Conservation (phyloP, 345 rosid species). For the Psidium guajava region DNA sequence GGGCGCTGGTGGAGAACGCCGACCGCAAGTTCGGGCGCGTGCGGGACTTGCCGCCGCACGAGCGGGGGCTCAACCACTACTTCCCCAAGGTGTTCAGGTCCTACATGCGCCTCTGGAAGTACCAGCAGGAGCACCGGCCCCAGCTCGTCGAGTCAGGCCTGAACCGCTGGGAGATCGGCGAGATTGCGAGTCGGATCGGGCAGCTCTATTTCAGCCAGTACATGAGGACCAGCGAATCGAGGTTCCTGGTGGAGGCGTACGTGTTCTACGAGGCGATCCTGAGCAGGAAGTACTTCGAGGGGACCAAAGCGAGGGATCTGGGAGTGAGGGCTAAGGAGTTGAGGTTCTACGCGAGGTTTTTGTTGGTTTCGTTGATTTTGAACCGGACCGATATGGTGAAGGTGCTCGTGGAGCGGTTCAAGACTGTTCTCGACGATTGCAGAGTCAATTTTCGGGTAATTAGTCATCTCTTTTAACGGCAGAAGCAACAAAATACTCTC, state of each 20-base stretch:
- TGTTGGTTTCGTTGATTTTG: constrained; percentile 70
- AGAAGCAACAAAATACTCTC: background rate
- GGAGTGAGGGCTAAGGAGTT: constrained; percentile 77
- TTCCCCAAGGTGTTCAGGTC: constrained; percentile 89
- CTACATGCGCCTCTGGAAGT: constrained; percentile 92
- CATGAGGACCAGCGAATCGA: constrained; percentile 81
- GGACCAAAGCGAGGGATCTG: constrained; percentile 44
- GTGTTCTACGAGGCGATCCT: constrained; percentile 92
- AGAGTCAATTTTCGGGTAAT: constrained; percentile 62
- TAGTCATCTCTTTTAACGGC: background rate
- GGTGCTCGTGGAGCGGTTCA: constrained; percentile 34
- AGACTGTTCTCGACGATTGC: constrained; percentile 57
- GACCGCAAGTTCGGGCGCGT: constrained; percentile 89
- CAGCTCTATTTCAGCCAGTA: constrained; percentile 94
- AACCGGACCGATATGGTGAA: constrained; percentile 54
- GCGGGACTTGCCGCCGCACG: constrained; percentile 73
- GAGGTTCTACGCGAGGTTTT: constrained; percentile 79
- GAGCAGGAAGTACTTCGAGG: constrained; percentile 68
- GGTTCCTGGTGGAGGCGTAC: constrained; percentile 79
- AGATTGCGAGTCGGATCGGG: constrained; percentile 99
- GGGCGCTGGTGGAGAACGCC: constrained; percentile 68
- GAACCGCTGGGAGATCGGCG: constrained; percentile 96
- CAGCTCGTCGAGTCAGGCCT: constrained; percentile 68
- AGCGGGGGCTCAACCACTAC: constrained; percentile 35
- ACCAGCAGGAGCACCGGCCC: constrained; percentile 74